Evolutionary conservation across 768 basidiomycete species (phyloP).

Genomic region (Phanerodontia chrysosporium): DNA sequence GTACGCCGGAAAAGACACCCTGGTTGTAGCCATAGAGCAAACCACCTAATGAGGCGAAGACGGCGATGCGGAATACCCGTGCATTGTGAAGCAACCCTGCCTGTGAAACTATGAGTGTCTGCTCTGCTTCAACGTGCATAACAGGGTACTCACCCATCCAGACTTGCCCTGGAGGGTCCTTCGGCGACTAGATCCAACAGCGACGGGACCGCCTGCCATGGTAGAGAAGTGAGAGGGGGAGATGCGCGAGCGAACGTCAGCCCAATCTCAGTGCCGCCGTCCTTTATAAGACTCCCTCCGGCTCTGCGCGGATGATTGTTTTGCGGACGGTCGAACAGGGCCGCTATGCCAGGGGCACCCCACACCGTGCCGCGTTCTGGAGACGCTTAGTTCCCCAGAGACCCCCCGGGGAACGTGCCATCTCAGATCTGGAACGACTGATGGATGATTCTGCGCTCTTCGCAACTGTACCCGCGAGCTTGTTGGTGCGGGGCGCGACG

Average conservation of each 20-base stretch:
- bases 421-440: not conserved
- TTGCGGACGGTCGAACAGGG: not conserved
- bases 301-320: not conserved
- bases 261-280: not conserved
- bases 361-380: not conserved
- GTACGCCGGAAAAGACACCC: conserved; percentile 76
- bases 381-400: not conserved
- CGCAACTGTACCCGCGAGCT: not conserved
- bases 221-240: not conserved
- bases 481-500: not conserved
- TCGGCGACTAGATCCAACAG: conserved; percentile 41
- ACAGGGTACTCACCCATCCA: conserved; percentile 51
- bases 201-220: conserved; percentile 45
- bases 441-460: not conserved
- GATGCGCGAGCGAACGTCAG: not conserved
- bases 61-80: conserved; percentile 59
- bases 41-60: conserved; percentile 79
- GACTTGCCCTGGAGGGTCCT: conserved; percentile 57
- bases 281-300: not conserved
- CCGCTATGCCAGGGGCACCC: not conserved
- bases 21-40: conserved; percentile 60
- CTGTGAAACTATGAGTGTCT: conserved; percentile 25
- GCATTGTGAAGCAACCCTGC: conserved; percentile 64
- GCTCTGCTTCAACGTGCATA: not conserved
- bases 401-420: not conserved